Evolutionary conservation across 805 yeast genomes (phyloP).

Genomic region (Starmerella vaccinii): DNA sequence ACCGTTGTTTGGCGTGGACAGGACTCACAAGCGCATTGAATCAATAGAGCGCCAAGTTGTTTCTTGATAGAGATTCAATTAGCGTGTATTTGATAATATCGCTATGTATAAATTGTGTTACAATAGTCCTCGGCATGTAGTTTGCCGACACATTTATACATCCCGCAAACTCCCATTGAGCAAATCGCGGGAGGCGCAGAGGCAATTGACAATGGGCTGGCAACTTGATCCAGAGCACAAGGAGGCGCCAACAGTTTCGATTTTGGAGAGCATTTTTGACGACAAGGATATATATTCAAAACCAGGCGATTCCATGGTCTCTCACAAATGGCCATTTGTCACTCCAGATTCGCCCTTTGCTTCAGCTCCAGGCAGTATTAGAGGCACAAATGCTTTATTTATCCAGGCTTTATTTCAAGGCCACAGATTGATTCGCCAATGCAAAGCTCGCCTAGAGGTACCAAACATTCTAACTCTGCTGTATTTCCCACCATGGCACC

Average conservation of each 20-base stretch:
- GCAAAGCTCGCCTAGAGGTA: background rate
- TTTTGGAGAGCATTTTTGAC: conserved; percentile 16
- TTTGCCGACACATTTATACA: background rate
- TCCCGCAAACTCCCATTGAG: background rate
- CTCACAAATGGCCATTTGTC: conserved; percentile 3
- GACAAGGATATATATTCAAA: conserved; percentile 11
- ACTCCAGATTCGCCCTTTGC: conserved; percentile 15
- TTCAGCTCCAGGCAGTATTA: conserved; percentile 4
- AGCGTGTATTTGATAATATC: background rate
- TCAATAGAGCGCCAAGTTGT: too few relatives aligned
- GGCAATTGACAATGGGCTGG: conserved; percentile 17
- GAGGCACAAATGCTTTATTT: conserved; percentile 11
- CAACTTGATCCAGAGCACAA: conserved; percentile 10
- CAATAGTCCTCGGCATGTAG: background rate
- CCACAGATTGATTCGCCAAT: background rate
- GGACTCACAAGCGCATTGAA: too few relatives aligned
- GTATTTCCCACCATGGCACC: conserved; percentile 26
- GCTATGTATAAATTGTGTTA: background rate
- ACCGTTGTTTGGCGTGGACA: background rate
- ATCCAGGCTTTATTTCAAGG: conserved; percentile 8
- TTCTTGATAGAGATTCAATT: too few relatives aligned
- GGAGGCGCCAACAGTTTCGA: conserved; percentile 11
- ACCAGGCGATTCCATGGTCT: background rate
- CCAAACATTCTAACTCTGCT: background rate
- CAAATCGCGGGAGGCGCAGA: conserved; percentile 12